phyloP scores from a whole-genome alignment of 306 rosid genomes.

The Cucurbita ficifolia region DNA sequence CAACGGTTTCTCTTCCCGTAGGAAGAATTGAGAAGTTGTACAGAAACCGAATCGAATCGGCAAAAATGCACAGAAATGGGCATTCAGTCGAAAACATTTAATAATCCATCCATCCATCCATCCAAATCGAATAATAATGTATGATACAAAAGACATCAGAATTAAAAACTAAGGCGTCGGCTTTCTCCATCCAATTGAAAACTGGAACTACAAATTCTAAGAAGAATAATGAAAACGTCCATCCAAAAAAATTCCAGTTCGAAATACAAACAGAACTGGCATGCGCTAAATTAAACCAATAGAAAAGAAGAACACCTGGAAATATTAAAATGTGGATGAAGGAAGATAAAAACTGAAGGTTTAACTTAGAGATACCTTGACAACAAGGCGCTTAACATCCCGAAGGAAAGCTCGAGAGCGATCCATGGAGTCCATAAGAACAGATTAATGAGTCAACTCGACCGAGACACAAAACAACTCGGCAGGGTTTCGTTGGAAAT shows the following conservation, averaged over 20 bases:
- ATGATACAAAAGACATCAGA: neutral
- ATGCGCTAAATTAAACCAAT: neutral
- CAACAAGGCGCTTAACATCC: slow-evolving; percentile 50
- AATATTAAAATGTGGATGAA: neutral
- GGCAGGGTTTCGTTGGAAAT: neutral
- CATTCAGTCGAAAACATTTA: no score
- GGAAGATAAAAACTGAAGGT: neutral
- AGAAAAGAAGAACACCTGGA: neutral
- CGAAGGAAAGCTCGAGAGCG: slow-evolving; percentile 44
- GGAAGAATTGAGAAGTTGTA: neutral
- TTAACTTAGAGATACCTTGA: slow-evolving; percentile 31
- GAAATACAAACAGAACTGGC: neutral
- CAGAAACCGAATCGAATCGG: neutral
- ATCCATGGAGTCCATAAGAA: slow-evolving; percentile 27
- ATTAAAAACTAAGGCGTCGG: neutral
- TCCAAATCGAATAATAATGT: neutral
- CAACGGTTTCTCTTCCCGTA: neutral
- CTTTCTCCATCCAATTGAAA: neutral
- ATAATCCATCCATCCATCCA: no score
- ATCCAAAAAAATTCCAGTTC: neutral
- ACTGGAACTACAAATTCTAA: neutral
- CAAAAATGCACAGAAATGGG: neutral
- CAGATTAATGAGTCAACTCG: slow-evolving; percentile 6
- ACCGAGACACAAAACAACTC: neutral
- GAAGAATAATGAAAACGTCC: neutral